Conservation (phyloP, 805 yeast species). For the Wickerhamomyces pijperi region DNA sequence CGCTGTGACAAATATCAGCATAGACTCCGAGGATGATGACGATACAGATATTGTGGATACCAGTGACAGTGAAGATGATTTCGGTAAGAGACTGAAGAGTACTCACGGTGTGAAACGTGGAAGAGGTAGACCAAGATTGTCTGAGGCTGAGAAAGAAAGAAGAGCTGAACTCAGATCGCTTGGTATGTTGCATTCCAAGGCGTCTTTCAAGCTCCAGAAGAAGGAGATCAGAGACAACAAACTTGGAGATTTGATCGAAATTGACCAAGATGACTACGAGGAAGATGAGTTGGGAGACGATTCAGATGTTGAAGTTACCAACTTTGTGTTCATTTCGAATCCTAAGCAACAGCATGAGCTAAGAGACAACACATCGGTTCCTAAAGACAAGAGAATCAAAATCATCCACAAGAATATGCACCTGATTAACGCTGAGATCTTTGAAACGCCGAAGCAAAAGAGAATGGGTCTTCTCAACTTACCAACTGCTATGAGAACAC, state of each 20-base stretch:
- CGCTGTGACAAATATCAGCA: too few relatives aligned
- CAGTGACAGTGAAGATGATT: neutral
- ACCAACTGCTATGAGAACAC: slow-evolving; percentile 9
- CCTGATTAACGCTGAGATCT: slow-evolving; percentile 12
- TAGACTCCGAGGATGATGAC: too few relatives aligned
- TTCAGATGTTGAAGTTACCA: slow-evolving; percentile 1
- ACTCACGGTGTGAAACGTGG: neutral
- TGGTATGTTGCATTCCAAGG: too few relatives aligned
- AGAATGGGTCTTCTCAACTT: slow-evolving; percentile 15
- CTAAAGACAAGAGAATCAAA: slow-evolving; percentile 2
- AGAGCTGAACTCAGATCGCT: neutral
- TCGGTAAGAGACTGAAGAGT: too few relatives aligned
- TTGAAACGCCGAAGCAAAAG: slow-evolving; percentile 19
- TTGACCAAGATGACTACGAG: neutral
- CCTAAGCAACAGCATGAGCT: slow-evolving; percentile 1
- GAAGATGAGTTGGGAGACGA: slow-evolving; percentile 1
- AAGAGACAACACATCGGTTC: neutral
- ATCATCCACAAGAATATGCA: slow-evolving; percentile 2
- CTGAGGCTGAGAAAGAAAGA: neutral
- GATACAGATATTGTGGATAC: too few relatives aligned
- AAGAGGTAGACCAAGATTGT: neutral
- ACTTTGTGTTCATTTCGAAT: slow-evolving; percentile 2
- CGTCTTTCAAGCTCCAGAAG: neutral
- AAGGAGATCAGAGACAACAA: neutral
- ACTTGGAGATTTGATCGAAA: too few relatives aligned